A percentile compares a stretch with the other conserved stretches of the same genome.
Conservation (phyloP, 306 rosid species). For the Medicago ruthenica region DNA sequence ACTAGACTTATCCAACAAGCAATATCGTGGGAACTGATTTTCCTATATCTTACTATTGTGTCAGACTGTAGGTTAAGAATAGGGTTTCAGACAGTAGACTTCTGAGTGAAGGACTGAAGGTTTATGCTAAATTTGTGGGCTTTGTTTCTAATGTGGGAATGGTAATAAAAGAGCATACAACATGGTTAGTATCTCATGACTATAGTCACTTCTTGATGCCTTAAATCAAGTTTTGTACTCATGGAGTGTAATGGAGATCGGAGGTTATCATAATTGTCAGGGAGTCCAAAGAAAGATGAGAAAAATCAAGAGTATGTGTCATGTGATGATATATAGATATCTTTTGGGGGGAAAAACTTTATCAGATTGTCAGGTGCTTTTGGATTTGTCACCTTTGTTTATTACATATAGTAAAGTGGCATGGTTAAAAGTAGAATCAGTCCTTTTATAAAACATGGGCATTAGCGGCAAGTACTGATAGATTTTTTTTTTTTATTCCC, state of each 20-base stretch:
- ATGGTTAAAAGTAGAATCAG: no score
- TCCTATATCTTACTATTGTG: slow-evolving; percentile 19
- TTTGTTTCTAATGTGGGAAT: slow-evolving; percentile 7
- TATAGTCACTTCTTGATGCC: slow-evolving; percentile 2
- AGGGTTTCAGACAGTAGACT: not conserved
- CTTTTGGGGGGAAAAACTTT: not conserved
- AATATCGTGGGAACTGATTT: slow-evolving; percentile 22
- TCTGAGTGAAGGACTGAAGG: slow-evolving; percentile 18
- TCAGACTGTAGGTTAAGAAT: slow-evolving; percentile 4
- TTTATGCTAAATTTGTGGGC: not conserved
- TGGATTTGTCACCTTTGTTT: not conserved
- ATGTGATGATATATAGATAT: no score
- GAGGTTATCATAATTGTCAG: not conserved
- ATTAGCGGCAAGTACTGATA: no score
- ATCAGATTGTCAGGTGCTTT: not conserved
- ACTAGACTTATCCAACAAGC: not conserved
- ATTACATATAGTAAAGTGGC: not conserved
- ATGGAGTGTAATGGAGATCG: not conserved
- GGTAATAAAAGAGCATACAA: slow-evolving; percentile 7
- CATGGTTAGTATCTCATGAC: not conserved
- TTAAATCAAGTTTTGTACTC: not conserved
- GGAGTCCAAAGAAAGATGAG: not conserved
- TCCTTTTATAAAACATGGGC: no score
- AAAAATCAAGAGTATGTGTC: not conserved
- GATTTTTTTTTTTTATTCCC: no score